Evolutionary conservation across 139 green algal species (phyloP), one percentile per base, ranked within the genome.

Genomic region (Closterium sp.): DNA sequence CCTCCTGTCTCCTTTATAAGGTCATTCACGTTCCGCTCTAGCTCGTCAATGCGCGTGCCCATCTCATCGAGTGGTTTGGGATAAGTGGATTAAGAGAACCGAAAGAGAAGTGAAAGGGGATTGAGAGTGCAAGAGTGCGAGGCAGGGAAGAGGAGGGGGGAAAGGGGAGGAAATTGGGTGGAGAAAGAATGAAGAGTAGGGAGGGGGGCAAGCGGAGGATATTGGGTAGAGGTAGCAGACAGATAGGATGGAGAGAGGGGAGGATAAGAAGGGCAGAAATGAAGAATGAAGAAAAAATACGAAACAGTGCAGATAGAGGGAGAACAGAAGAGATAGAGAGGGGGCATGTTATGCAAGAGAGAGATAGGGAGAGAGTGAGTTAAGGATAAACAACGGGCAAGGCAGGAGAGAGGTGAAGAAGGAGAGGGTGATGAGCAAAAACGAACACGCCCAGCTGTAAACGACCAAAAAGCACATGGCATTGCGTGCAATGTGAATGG

Each of bases 41-140:
- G 85, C 85, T 88, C 85, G 85, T 88, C 85, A 28, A 88, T 88
- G 29, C 85, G 29, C 19, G 85, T 88, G 2, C 85, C 85, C 85
- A 88, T 88, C 85, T 88, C 85, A 22, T 88, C 85, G 2, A 88
- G 85, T 88, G 85, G 17, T 79, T 79, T 0, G 27, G 62, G 17
- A 79, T 9, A 79, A 79, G 27, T 79, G 62, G 19, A 79, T 27
- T 27, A 79, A 6, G 17, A 24, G 62, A 27, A 27, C 17, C 62
- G 19, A 13, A 27, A 79, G 1, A 79, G 62, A 13, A 27, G 62
- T 27, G 62, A 79, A 0, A 79, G 1, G 17, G 62, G 17, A 24
- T 50, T 50, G 38, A 50, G 38, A 45, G 38, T 7, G 38, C 38
- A 62, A 62, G 19, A 79, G 62, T 79, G 62, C 17, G 62, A 79